These are phyloP conservation scores for Pisolithus tinctorius DNA, from an alignment of 768 basidiomycete genomes.

Conservation along the genomic window DNA sequence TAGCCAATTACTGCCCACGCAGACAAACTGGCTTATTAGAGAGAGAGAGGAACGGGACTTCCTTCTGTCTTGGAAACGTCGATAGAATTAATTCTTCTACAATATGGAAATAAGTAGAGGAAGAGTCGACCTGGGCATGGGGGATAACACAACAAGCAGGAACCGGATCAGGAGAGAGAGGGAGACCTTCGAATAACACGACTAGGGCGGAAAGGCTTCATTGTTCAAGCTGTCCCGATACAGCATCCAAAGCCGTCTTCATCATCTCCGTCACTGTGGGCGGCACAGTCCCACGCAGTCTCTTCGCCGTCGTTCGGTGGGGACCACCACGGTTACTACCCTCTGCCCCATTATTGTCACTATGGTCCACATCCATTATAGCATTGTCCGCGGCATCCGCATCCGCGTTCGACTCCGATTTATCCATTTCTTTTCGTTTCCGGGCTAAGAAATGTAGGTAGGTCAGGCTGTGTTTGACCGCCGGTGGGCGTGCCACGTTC, in stretches of 20 bases:
- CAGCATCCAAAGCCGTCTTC: constrained; percentile 15
- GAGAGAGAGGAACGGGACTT: too few species aligned
- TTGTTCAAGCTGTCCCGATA: background rate
- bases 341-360: background rate
- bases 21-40: too few species aligned
- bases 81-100: background rate
- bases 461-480: constrained; percentile 52
- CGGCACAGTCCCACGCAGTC: constrained; percentile 15
- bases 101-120: background rate
- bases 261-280: constrained; percentile 39
- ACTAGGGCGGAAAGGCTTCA: background rate
- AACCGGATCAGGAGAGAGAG: background rate
- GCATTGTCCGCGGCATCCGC: constrained; percentile 17
- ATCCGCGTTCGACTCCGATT: constrained; percentile 1
- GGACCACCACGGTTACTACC: too few species aligned
- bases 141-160: background rate
- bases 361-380: background rate
- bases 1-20: too few species aligned
- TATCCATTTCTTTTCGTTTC: constrained; percentile 31
- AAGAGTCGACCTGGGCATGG: background rate
- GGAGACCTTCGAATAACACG: background rate
- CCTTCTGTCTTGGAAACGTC: too few species aligned
- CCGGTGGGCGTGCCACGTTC: constrained; percentile 46
- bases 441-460: constrained; percentile 65
- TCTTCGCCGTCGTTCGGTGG: background rate